Evolutionary conservation across 176 grass and related monocot genomes (phyloP), one percentile per base, ranked within the genome.

Genomic region (Urochloa ruziziensis): DNA sequence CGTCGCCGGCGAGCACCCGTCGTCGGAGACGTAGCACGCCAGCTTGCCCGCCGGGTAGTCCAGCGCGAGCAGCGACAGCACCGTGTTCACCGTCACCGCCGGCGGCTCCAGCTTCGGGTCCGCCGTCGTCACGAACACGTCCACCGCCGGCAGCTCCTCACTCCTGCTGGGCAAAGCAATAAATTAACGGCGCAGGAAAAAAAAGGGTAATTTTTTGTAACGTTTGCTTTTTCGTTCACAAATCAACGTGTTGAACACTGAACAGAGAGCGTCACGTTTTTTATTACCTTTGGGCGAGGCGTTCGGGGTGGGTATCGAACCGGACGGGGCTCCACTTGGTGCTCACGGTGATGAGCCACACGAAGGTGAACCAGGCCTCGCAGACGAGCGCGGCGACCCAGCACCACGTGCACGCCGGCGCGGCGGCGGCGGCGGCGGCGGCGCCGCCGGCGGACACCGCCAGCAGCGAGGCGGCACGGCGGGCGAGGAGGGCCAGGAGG

Each of bases 11-110:
- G 88, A 90, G 85, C 73, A 73, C 1, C 74, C 91, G 52, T 93
- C 91, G 74, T 93, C 91, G n/a, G 88, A 90, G 59, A 93, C 74
- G 62, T 93, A 93, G 82, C 91, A 93, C 5, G 88, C 29, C 11
- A 93, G 73, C 74, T 86, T 93, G 34, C 67, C 43, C 27, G 39
- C 53, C n/a, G 91, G 88, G 61, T 94, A 94, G 25, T 94, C 91
- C 24, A 90, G 29, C 10, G 91, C 82, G 16, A 94, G 82, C 51
- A 93, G 68, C 17, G 91, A 90, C 60, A 93, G 88, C 60, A 90
- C 91, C 10, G 88, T 93, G 88, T 93, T 86, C 47, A 58, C 85
- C 4, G 91, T 93, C 53, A 90, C 67, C 60, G 76, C 4, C 43
- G 91, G 88, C 10, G 88, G 85, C 76, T 93, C 91, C 28, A 88